Base-by-base conservation (phyloP, 352 stramenopile genomes). In the Globisporangium recalcitrans region DNA sequence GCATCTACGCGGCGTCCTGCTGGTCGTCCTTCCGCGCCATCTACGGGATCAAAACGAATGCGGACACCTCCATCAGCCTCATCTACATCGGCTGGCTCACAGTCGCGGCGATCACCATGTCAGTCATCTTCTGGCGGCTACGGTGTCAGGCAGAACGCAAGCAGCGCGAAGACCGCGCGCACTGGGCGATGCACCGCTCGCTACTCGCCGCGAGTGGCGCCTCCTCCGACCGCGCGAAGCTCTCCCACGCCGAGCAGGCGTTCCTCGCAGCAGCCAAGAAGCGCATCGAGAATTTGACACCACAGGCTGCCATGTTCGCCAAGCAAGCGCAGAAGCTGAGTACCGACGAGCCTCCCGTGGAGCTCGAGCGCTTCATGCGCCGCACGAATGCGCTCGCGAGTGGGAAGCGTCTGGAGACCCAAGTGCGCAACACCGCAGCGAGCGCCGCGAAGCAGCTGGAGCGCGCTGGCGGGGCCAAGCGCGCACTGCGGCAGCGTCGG, bases 41-140 rank as follows among this genome's bases (percentile, higher is more conserved):
- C 58, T 74, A 81, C 51, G 76, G 73, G 27, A 59, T 69, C 10
- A 48, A 73, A 16, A 60, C 56, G 3, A 69, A 32, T 1, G 42
- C 63, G 7, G 58, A 24, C 19, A 56, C 59, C 9, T 77, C 70
- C 14, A 73, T 80, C 13, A 84, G 82, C 36, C 63, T 85, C 51
- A 69, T 87, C 36, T 87, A 87, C 70, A 60, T 88, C 31, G 77
- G 79, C 19, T 87, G 77, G 79, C 72, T 87, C 29, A 73, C 44
- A 1, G 81, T 87, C 42, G 68, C 48, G 3, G 69, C 71, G 0
- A 24, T 69, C 16, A 69, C 68, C 1, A 58, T 65, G 0, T 27
- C 64, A 1, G 51, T 48, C 8, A 69, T 81, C 59, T 60, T 72
- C 29, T n/a, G 62, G 32, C 52, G 52, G 1, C 63, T 70, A 10